Conservation (phyloP, 257 asterid genomes). For the Solanum chmielewskii region DNA sequence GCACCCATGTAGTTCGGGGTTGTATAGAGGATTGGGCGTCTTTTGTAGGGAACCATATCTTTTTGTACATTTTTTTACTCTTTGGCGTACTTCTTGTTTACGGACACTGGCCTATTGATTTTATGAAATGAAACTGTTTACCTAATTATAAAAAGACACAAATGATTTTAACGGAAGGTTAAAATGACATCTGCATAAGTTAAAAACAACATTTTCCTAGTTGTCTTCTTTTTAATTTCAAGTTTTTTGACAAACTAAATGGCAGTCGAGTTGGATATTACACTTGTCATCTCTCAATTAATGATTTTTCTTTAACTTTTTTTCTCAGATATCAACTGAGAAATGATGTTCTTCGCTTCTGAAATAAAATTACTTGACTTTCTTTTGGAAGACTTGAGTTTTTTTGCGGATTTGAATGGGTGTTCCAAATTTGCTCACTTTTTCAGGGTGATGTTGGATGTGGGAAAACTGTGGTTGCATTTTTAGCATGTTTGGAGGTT, state of each 20-base stretch:
- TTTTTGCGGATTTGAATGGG: not conserved
- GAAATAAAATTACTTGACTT: not conserved
- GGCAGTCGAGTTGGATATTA: not conserved
- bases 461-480: conserved; percentile 93
- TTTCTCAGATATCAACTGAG: not conserved
- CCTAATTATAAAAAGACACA: not conserved
- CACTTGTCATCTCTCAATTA: not conserved
- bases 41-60: not conserved
- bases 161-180: not conserved
- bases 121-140: not conserved
- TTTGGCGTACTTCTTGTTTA: not conserved
- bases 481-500: conserved; percentile 95
- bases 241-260: not conserved
- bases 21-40: not conserved
- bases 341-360: not conserved
- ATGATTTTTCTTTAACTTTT: not conserved
- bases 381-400: not conserved
- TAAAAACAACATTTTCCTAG: not conserved
- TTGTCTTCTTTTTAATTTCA: not conserved
- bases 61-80: not conserved
- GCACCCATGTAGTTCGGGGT: not conserved
- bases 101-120: not conserved
- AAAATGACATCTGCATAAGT: not conserved
- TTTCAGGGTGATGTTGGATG: conserved; percentile 96
- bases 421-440: not conserved